Conservation (phyloP, 106 monocot genomes). For the Dactylorhiza incarnata region DNA sequence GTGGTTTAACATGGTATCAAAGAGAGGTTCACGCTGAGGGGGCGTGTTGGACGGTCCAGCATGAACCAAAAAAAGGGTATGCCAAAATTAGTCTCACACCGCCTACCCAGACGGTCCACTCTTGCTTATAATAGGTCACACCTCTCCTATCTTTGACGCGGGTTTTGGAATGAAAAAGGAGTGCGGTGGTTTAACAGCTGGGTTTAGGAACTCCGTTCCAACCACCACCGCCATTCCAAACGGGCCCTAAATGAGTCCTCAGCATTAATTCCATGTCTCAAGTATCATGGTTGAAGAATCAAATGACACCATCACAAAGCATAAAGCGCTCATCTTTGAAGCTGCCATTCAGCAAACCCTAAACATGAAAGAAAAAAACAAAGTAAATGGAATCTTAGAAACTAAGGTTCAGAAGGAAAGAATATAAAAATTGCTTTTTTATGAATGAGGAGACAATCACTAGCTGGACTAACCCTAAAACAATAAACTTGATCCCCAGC, state of each 20-base stretch:
- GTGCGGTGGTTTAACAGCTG: no score
- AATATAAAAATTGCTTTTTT: not conserved
- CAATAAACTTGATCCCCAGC: not conserved
- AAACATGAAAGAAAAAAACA: not conserved
- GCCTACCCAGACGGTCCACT: no score
- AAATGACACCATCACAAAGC: not conserved
- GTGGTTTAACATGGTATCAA: no score
- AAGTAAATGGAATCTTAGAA: not conserved
- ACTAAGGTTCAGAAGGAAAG: not conserved
- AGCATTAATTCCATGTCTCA: not conserved
- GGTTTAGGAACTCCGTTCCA: no score
- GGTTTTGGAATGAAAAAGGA: no score
- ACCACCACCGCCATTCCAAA: not conserved
- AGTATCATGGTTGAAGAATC: not conserved
- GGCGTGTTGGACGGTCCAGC: no score
- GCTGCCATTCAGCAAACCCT: not conserved
- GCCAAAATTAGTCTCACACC: no score
- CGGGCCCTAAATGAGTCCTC: not conserved
- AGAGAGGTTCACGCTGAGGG: no score
- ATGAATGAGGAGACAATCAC: not conserved
- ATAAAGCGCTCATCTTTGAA: not conserved
- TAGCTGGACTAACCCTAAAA: not conserved
- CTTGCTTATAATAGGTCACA: no score
- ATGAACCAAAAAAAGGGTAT: no score
- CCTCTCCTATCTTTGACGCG: no score